A percentile compares a stretch with the other conserved stretches of the same genome.
Conservation (phyloP, 2,329 filamentous ascomycete genomes). For the Ophiocordyceps australis region DNA sequence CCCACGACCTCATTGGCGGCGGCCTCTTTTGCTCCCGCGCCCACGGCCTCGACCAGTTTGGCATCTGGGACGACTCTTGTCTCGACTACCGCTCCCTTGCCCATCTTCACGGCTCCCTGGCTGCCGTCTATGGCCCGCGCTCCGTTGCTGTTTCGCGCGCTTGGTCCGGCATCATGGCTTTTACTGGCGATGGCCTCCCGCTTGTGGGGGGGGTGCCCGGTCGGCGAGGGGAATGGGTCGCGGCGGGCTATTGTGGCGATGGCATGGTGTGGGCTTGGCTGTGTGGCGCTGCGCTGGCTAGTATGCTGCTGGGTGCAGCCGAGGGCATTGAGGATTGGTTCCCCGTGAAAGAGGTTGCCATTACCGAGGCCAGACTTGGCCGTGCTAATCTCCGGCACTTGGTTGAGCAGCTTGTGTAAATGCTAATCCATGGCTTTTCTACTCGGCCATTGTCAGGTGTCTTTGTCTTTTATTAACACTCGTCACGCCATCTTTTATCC, state of each 20-base stretch:
- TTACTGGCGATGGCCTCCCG: conserved; percentile 28
- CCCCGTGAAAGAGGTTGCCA: conserved; percentile 13
- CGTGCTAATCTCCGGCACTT: conserved; percentile 18
- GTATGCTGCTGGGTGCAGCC: conserved; percentile 24
- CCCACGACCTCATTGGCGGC: conserved; percentile 28
- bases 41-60: conserved; percentile 25
- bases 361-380: conserved; percentile 14
- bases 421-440: no score
- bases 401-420: no score
- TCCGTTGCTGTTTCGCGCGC: conserved; percentile 14
- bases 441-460: no score
- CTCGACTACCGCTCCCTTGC: conserved; percentile 18
- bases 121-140: conserved; percentile 18
- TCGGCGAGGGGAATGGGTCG: conserved; percentile 25
- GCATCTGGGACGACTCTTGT: conserved; percentile 24
- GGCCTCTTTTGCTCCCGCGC: conserved; percentile 23
- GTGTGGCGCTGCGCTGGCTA: conserved; percentile 24
- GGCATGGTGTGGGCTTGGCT: conserved; percentile 37
- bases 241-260: conserved; percentile 30
- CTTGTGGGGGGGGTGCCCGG: conserved; percentile 28
- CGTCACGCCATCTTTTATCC: no score
- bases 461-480: no score
- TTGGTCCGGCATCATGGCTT: conserved; percentile 31
- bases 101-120: conserved; percentile 22
- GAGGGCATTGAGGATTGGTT: conserved; percentile 20